These are phyloP conservation scores for Pterulicium gracile DNA, from an alignment of 1,284 basidiomycete species.

Conservation along the genomic window DNA sequence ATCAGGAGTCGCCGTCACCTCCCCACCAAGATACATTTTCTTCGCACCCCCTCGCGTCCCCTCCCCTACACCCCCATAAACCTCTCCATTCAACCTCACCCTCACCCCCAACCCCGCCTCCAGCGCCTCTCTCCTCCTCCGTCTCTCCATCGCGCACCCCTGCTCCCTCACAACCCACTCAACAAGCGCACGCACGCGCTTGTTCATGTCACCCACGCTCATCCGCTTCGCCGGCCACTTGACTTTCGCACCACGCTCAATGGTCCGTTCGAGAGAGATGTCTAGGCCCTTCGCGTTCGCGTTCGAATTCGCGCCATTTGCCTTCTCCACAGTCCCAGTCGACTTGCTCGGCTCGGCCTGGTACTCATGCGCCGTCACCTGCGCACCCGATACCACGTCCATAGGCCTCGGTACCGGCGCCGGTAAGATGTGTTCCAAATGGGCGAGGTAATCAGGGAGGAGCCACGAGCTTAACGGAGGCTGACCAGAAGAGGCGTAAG, in stretches of 20 bases:
- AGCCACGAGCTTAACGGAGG: constrained; percentile 76
- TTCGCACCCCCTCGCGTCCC: no score
- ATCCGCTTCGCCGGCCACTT: constrained; percentile 91
- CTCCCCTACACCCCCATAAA: background rate
- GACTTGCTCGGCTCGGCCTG: no score
- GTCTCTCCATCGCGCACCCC: constrained; percentile 62
- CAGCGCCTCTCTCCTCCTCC: constrained; percentile 56
- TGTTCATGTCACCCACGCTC: constrained; percentile 95
- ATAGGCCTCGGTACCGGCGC: constrained; percentile 64
- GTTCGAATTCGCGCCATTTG: no score
- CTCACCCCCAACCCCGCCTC: constrained; percentile 42
- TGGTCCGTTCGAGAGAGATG: constrained; percentile 35
- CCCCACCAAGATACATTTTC: no score
- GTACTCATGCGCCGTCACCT: no score
- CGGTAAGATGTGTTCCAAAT: constrained; percentile 81
- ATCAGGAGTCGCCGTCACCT: no score
- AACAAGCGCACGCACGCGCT: constrained; percentile 82
- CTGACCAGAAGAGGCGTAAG: constrained; percentile 66
- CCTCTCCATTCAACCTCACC: background rate
- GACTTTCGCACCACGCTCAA: constrained; percentile 85
- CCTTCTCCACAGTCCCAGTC: no score
- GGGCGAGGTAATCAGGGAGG: constrained; percentile 88
- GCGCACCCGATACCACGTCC: constrained; percentile 45
- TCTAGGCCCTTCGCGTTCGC: background rate
- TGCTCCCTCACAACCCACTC: constrained; percentile 90